Evolutionary conservation across 805 yeast species (phyloP).

Genomic region (Cyberlindnera samutprakarnensis): DNA sequence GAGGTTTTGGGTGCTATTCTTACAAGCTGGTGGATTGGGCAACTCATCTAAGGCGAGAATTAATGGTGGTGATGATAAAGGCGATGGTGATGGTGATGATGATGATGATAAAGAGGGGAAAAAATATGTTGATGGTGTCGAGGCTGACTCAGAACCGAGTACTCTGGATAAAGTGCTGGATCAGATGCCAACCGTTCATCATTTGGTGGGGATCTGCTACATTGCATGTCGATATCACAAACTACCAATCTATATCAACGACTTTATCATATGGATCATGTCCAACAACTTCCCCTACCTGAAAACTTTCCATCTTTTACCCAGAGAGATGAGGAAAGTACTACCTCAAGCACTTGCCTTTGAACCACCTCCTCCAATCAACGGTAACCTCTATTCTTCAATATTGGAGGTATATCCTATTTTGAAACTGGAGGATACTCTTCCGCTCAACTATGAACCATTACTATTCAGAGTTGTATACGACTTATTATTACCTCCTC

Average conservation of each 20-base stretch:
- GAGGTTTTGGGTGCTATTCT: conserved; percentile 27
- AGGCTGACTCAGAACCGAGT: no score
- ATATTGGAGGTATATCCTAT: no score
- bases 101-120: conserved; percentile 4
- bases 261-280: conserved; percentile 28
- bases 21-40: conserved; percentile 6
- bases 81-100: conserved; percentile 6
- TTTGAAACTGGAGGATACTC: no score
- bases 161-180: no score
- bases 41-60: no score
- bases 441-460: conserved; percentile 27
- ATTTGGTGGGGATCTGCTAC: conserved; percentile 1
- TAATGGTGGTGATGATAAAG: not conserved
- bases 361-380: conserved; percentile 35
- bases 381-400: conserved; percentile 32
- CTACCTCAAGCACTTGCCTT: no score
- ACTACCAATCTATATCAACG: conserved; percentile 3
- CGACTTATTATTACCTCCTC: conserved; percentile 43
- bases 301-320: no score
- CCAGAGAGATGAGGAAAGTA: no score
- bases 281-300: conserved; percentile 43
- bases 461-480: conserved; percentile 33
- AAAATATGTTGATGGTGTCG: no score
- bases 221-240: conserved; percentile 2
- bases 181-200: conserved; percentile 5